Evolutionary conservation across 495 filamentous ascomycete species (phyloP).

Genomic region (Lasiosphaeria miniovina): DNA sequence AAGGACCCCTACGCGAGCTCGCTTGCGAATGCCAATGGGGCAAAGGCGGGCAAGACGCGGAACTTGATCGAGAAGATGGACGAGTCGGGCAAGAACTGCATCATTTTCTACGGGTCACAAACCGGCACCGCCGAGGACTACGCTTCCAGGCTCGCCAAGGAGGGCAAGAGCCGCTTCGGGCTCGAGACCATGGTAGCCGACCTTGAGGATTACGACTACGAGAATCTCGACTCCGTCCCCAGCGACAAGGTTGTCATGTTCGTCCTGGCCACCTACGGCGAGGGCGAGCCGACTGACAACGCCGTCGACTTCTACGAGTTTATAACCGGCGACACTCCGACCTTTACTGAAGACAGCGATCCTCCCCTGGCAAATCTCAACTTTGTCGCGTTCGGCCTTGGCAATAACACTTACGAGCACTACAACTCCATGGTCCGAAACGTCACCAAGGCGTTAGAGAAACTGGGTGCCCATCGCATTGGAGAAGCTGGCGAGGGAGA

Average conservation of each 20-base stretch:
- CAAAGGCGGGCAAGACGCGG: constrained; percentile 81
- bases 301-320: constrained; percentile 99
- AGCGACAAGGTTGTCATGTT: constrained; percentile 92
- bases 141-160: constrained; percentile 94
- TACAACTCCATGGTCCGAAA: constrained; percentile 98
- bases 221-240: constrained; percentile 85
- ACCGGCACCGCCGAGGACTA: constrained; percentile 99
- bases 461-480: constrained; percentile 78
- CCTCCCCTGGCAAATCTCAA: constrained; percentile 79
- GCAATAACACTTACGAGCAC: constrained; percentile 99
- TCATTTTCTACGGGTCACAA: constrained; percentile 97
- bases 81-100: constrained; percentile 91
- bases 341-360: constrained; percentile 78
- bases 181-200: constrained; percentile 98
- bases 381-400: constrained; percentile 93
- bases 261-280: constrained; percentile 94
- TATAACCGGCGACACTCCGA: constrained; percentile 72
- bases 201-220: constrained; percentile 96
- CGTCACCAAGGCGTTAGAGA: constrained; percentile 72
- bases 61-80: constrained; percentile 96
- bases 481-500: constrained; percentile 92
- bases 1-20: constrained; percentile 85
- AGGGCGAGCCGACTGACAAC: constrained; percentile 98
- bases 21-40: constrained; percentile 63
- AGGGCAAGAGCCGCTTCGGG: constrained; percentile 92